Evolutionary conservation across 2,329 filamentous ascomycete genomes (phyloP).

Genomic region (Celoporthe dispersa): DNA sequence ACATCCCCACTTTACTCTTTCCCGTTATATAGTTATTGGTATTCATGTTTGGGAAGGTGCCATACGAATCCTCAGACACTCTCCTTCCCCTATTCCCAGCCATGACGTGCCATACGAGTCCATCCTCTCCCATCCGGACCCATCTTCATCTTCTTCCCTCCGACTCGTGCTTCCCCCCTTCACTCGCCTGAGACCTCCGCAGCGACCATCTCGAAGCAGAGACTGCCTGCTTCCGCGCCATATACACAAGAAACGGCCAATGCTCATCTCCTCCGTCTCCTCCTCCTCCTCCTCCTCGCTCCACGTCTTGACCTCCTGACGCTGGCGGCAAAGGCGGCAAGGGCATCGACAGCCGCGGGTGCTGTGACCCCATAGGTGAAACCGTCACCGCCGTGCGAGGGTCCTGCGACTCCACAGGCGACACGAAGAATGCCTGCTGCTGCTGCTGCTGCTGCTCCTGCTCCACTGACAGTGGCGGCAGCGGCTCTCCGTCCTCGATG

Average conservation of each 20-base stretch:
- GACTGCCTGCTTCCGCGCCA: slow-evolving; percentile 28
- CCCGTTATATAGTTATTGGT: not conserved
- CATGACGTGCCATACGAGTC: not conserved
- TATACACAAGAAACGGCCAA: slow-evolving; percentile 22
- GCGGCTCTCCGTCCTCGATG: not conserved
- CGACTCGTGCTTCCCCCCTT: not conserved
- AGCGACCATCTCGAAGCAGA: slow-evolving; percentile 25
- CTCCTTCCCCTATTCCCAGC: not conserved
- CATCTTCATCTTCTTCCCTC: not conserved
- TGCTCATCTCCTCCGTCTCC: slow-evolving; percentile 15
- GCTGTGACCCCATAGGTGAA: not conserved
- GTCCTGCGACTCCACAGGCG: slow-evolving; percentile 13
- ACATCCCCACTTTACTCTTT: not conserved
- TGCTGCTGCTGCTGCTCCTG: not conserved
- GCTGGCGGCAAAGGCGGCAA: not conserved
- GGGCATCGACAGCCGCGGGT: not conserved
- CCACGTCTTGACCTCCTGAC: not conserved
- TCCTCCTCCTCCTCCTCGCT: not conserved
- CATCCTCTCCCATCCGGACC: not conserved
- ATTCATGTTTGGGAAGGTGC: not conserved
- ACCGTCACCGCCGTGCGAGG: not conserved
- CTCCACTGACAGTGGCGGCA: slow-evolving; percentile 7
- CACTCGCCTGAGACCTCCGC: slow-evolving; percentile 6
- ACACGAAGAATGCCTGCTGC: not conserved
- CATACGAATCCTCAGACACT: not conserved